Conservation (phyloP, 108 stramenopile species). For the Licmophora abbreviata region DNA sequence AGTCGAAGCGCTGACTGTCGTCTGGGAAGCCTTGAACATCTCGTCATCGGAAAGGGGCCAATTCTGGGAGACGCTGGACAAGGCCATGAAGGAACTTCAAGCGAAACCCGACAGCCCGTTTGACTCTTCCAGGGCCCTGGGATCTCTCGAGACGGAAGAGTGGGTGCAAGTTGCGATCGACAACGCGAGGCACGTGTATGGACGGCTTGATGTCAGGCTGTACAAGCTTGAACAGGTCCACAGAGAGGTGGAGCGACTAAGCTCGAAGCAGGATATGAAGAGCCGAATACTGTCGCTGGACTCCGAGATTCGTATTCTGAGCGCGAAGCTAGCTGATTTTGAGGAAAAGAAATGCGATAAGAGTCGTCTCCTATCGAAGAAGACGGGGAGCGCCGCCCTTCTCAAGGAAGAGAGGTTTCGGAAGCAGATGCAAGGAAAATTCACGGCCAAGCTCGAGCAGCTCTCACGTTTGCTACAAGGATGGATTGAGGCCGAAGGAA, state of each 20-base stretch:
- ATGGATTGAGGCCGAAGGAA: constrained; percentile 54
- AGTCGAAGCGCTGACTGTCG: constrained; percentile 74
- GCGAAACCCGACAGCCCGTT: constrained; percentile 22
- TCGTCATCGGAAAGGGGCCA: constrained; percentile 35
- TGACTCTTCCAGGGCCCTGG: constrained; percentile 15
- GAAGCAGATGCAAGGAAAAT: constrained; percentile 77
- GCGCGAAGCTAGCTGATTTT: constrained; percentile 60
- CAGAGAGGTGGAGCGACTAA: constrained; percentile 61
- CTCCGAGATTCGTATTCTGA: constrained; percentile 66
- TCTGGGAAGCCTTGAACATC: constrained; percentile 76
- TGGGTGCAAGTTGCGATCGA: constrained; percentile 45
- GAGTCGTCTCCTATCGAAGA: constrained; percentile 58
- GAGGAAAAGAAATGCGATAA: constrained; percentile 67
- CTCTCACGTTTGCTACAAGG: constrained; percentile 37
- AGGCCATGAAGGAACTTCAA: constrained; percentile 10
- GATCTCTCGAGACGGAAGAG: constrained; percentile 33
- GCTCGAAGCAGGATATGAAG: constrained; percentile 68
- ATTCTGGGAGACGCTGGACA: constrained; percentile 61
- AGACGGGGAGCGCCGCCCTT: constrained; percentile 45
- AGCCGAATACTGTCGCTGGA: constrained; percentile 72
- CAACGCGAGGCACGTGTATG: constrained; percentile 30
- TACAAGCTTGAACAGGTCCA: constrained; percentile 68
- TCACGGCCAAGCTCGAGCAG: constrained; percentile 52
- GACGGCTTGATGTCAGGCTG: constrained; percentile 32
- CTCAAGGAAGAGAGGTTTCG: constrained; percentile 74